These are phyloP conservation scores for Pseudonectria buxi DNA, from an alignment of 2,329 filamentous ascomycete species.

Conservation along the genomic window DNA sequence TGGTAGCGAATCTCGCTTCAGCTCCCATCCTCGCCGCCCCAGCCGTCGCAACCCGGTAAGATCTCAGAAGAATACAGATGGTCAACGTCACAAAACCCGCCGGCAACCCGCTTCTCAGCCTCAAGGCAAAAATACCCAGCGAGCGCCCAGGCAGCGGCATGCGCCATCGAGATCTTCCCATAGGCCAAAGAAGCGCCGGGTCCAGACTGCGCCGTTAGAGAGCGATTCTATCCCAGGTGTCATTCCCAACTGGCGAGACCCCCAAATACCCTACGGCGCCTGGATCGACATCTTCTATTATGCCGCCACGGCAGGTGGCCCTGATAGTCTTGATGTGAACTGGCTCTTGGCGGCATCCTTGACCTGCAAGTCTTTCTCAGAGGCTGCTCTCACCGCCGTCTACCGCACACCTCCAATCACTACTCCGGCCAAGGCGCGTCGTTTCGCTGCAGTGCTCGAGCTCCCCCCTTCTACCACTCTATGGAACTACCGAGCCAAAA, in stretches of 20 bases:
- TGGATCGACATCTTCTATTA: conserved; percentile 64
- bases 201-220: conserved; percentile 4
- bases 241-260: conserved; percentile 51
- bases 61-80: not conserved
- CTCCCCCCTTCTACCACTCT: conserved; percentile 39
- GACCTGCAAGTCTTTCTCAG: conserved; percentile 58
- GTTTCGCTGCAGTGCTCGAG: conserved; percentile 48
- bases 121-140: not conserved
- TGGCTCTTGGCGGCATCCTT: conserved; percentile 62
- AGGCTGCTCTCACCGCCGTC: conserved; percentile 66
- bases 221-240: conserved; percentile 6
- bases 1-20: conserved; percentile 3
- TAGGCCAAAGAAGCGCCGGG: conserved; percentile 15
- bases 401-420: conserved; percentile 64
- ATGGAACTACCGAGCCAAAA: conserved; percentile 63
- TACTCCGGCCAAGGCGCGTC: conserved; percentile 35
- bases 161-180: conserved; percentile 2
- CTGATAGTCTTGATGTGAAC: conserved; percentile 39
- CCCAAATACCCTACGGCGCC: conserved; percentile 56
- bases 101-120: conserved; percentile 8
- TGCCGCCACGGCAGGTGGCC: conserved; percentile 45
- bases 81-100: conserved; percentile 8
- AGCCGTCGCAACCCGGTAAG: not conserved
- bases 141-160: conserved; percentile 3
- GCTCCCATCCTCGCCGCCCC: conserved; percentile 4